phyloP scores from a whole-genome alignment of 2,329 filamentous ascomycete genomes.

The Penicillium occitanis region DNA sequence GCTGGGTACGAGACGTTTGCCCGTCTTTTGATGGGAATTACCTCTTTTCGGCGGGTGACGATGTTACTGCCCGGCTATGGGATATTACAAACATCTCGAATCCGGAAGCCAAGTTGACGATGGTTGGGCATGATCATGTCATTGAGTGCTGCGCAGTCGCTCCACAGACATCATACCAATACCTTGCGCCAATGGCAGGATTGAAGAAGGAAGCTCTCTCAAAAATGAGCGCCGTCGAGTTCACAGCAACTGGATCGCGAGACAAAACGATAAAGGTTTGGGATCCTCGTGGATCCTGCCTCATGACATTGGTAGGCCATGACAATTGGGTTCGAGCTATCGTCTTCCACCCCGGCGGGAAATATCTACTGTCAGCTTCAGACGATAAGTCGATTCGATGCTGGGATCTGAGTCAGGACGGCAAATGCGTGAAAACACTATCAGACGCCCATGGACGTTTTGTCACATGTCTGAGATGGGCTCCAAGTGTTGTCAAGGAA shows the following conservation, averaged over 20 bases:
- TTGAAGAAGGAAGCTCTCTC: conserved; percentile 76
- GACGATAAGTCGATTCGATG: conserved; percentile 92
- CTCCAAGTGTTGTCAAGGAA: conserved; percentile 70
- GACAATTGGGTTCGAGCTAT: conserved; percentile 91
- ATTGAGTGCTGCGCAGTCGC: conserved; percentile 86
- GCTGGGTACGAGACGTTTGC: conserved; percentile 87
- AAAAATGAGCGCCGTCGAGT: conserved; percentile 72
- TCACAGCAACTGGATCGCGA: conserved; percentile 81
- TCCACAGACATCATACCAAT: conserved; percentile 72
- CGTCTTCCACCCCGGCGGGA: conserved; percentile 87
- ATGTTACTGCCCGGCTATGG: conserved; percentile 81
- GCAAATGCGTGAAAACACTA: conserved; percentile 81
- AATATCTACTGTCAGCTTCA: conserved; percentile 79
- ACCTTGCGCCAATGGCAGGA: conserved; percentile 74
- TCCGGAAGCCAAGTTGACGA: conserved; percentile 71
- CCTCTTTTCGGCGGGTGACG: conserved; percentile 78
- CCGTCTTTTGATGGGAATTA: conserved; percentile 81
- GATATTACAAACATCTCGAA: conserved; percentile 63
- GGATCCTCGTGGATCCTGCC: conserved; percentile 78
- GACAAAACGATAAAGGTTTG: conserved; percentile 91
- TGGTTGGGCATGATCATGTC: conserved; percentile 82
- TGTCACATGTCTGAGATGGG: conserved; percentile 83
- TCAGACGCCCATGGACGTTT: conserved; percentile 79
- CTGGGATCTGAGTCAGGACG: conserved; percentile 90
- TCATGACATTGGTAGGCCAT: conserved; percentile 82